These are phyloP conservation scores for Aureoboletus auriporus DNA, from an alignment of 768 basidiomycete species.

Conservation along the genomic window DNA sequence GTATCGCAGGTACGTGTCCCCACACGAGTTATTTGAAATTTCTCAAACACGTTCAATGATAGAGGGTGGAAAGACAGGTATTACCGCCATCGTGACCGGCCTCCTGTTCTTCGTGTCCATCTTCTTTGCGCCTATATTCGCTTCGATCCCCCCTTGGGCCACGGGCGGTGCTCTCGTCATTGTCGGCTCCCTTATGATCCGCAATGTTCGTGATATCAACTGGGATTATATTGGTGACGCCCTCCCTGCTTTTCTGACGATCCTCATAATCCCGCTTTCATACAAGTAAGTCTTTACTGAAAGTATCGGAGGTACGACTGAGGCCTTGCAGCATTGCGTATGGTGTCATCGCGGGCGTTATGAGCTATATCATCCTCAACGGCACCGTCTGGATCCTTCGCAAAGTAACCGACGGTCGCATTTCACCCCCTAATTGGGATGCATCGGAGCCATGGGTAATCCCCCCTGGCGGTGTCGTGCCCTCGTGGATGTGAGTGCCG, in stretches of 20 bases:
- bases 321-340: slow-evolving; percentile 67
- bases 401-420: slow-evolving; percentile 52
- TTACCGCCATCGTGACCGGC: slow-evolving; percentile 71
- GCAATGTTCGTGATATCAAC: slow-evolving; percentile 82
- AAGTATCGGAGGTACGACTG: neutral
- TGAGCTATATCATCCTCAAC: slow-evolving; percentile 70
- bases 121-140: slow-evolving; percentile 88
- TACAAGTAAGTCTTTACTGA: slow-evolving; percentile 55
- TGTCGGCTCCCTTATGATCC: slow-evolving; percentile 86
- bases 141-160: slow-evolving; percentile 83
- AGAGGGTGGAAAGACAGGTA: slow-evolving; percentile 87
- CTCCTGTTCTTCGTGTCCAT: slow-evolving; percentile 78
- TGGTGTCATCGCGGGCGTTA: slow-evolving; percentile 79
- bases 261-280: slow-evolving; percentile 74
- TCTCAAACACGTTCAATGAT: slow-evolving; percentile 11
- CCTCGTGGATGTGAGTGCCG: slow-evolving; percentile 58
- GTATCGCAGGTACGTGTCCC: slow-evolving; percentile 55
- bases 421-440: slow-evolving; percentile 63
- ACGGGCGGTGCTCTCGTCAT: slow-evolving; percentile 84
- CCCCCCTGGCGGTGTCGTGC: slow-evolving; percentile 67
- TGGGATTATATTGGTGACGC: slow-evolving; percentile 87
- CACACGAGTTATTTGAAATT: neutral
- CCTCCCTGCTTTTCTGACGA: slow-evolving; percentile 81
- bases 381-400: slow-evolving; percentile 57
- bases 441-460: slow-evolving; percentile 65